These are phyloP conservation scores for Tricladium varicosporioides DNA, from an alignment of 2,329 filamentous ascomycete genomes.

Conservation along the genomic window DNA sequence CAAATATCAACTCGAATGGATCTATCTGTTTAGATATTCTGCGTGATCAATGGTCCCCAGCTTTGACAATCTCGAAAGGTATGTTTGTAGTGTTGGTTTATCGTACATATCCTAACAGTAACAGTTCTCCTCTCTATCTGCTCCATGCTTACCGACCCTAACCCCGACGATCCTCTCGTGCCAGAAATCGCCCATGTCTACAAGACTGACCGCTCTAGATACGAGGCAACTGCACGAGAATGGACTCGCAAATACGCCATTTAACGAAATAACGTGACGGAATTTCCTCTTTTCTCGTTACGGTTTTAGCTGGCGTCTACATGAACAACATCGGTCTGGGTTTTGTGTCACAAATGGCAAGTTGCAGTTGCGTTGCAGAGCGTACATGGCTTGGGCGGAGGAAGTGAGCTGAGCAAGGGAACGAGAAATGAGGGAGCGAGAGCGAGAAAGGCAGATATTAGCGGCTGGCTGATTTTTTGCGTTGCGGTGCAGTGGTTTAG, in stretches of 20 bases:
- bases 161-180: slow-evolving; percentile 97
- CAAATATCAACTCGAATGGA: slow-evolving; percentile 99
- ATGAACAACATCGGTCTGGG: slow-evolving; percentile 25
- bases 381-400: background rate
- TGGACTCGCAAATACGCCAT: slow-evolving; percentile 99
- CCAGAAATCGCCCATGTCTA: slow-evolving; percentile 99
- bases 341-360: slow-evolving; percentile 14
- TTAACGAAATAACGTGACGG: slow-evolving; percentile 43
- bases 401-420: background rate
- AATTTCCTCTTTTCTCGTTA: slow-evolving; percentile 27
- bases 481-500: background rate
- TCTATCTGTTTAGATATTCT: slow-evolving; percentile 99
- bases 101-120: slow-evolving; percentile 8
- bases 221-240: slow-evolving; percentile 94
- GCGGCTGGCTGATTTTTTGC: background rate
- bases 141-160: slow-evolving; percentile 99
- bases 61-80: slow-evolving; percentile 98
- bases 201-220: slow-evolving; percentile 95
- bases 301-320: slow-evolving; percentile 30
- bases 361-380: background rate
- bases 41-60: slow-evolving; percentile 98
- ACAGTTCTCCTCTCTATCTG: slow-evolving; percentile 96
- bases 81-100: slow-evolving; percentile 27
- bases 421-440: background rate
- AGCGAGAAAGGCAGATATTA: too few relatives aligned